Evolutionary conservation across 164 flowering plant species (phyloP).

Genomic region (Echeveria elegans): DNA sequence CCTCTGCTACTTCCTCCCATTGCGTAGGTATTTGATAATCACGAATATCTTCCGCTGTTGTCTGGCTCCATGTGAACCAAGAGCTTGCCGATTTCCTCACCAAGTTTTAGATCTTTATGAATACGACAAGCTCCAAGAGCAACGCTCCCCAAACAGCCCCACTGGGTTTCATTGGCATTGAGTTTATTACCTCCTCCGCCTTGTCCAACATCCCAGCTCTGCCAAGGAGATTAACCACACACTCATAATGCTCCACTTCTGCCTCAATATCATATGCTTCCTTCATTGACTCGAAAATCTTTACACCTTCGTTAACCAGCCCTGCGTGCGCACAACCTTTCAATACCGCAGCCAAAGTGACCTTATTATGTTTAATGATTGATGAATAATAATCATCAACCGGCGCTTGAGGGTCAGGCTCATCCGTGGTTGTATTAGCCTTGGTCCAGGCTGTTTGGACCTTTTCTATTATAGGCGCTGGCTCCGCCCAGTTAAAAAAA

Average conservation of each 20-base stretch:
- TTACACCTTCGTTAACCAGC: conserved; percentile 24
- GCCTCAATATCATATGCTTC: conserved; percentile 20
- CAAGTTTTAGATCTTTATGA: conserved; percentile 28
- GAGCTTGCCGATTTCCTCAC: conserved; percentile 26
- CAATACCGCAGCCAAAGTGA: conserved; percentile 29
- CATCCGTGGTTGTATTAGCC: too few species aligned
- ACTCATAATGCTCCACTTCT: conserved; percentile 31
- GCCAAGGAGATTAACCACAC: conserved; percentile 36
- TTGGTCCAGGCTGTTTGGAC: too few species aligned
- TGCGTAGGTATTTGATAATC: conserved; percentile 32
- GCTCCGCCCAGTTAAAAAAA: too few species aligned
- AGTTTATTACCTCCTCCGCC: conserved; percentile 23
- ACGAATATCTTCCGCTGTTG: conserved; percentile 28
- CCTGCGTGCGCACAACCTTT: conserved; percentile 43
- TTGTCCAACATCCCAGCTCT: conserved; percentile 30
- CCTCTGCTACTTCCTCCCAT: conserved; percentile 32
- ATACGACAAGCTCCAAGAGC: conserved; percentile 32
- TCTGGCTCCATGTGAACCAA: conserved; percentile 32
- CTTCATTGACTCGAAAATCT: conserved; percentile 23
- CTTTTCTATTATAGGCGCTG: too few species aligned
- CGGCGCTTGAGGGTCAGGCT: too few species aligned
- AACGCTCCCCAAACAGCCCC: conserved; percentile 39
- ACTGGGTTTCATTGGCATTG: conserved; percentile 31
- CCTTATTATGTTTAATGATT: conserved; percentile 23
- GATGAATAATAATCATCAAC: too few species aligned